These are phyloP conservation scores for Penicillium tannophilum DNA, from an alignment of 495 filamentous ascomycete species.

Conservation along the genomic window DNA sequence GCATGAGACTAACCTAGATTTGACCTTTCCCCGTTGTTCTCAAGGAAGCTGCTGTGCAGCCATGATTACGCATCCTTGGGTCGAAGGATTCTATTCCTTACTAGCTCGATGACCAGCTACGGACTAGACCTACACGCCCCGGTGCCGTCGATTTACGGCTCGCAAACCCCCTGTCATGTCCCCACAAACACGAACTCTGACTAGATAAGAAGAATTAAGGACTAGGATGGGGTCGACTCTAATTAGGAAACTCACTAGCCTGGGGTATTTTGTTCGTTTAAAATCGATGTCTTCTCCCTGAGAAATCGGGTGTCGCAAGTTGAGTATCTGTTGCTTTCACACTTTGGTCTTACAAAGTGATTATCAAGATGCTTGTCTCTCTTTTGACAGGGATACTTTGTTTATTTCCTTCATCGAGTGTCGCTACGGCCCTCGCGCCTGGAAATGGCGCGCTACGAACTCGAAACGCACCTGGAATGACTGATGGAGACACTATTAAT, in stretches of 20 bases:
- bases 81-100: slow-evolving; percentile 1
- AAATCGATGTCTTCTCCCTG: background rate
- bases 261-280: background rate
- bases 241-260: background rate
- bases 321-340: background rate
- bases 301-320: background rate
- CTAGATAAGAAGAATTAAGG: background rate
- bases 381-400: background rate
- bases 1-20: background rate
- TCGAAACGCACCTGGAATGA: slow-evolving; percentile 19
- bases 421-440: background rate
- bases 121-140: background rate
- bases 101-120: background rate
- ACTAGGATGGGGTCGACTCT: background rate
- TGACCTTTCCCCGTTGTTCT: background rate
- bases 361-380: background rate
- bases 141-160: background rate
- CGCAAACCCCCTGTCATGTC: background rate
- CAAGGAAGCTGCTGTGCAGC: background rate
- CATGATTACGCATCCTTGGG: background rate
- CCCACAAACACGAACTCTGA: background rate
- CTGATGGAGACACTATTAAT: slow-evolving; percentile 19
- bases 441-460: slow-evolving; percentile 15
- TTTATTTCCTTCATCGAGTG: background rate
- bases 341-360: background rate